phyloP scores from a whole-genome alignment of 768 basidiomycete genomes.

The Lactarius vividus region DNA sequence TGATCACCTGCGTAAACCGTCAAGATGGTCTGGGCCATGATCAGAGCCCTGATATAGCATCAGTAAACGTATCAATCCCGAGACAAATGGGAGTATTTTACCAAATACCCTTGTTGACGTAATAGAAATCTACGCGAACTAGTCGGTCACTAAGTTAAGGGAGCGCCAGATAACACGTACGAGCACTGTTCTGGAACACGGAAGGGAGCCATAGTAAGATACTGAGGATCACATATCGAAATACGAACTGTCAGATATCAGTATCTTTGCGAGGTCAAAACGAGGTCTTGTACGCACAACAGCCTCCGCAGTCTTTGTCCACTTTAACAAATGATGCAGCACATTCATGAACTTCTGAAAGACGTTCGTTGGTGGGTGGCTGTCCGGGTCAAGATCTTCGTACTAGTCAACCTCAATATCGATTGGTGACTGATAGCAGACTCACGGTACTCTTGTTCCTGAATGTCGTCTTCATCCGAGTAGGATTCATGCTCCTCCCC shows the following conservation, averaged over 20 bases:
- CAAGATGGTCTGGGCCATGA: slow-evolving; percentile 59
- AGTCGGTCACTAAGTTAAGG: slow-evolving; percentile 9
- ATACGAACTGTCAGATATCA: slow-evolving; percentile 40
- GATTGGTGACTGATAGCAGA: background rate
- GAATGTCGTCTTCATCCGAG: slow-evolving; percentile 29
- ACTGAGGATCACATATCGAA: slow-evolving; percentile 49
- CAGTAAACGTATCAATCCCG: background rate
- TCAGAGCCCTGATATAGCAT: slow-evolving; percentile 43
- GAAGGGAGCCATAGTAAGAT: slow-evolving; percentile 52
- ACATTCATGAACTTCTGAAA: slow-evolving; percentile 41
- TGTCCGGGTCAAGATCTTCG: slow-evolving; percentile 47
- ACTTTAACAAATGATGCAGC: slow-evolving; percentile 38
- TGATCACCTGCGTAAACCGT: slow-evolving; percentile 59
- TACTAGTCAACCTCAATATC: slow-evolving; percentile 5
- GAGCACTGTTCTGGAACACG: slow-evolving; percentile 43
- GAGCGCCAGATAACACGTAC: slow-evolving; percentile 34
- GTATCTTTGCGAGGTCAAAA: background rate
- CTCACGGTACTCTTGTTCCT: slow-evolving; percentile 23
- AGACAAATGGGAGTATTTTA: slow-evolving; percentile 19
- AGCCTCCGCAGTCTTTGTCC: slow-evolving; percentile 43
- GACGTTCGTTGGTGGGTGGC: slow-evolving; percentile 43
- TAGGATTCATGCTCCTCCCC: slow-evolving; percentile 34
- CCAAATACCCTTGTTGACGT: slow-evolving; percentile 48
- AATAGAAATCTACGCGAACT: slow-evolving; percentile 39
- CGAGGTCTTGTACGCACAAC: slow-evolving; percentile 33